Conservation (phyloP, 768 basidiomycete species). For the Termitomyces heimii region DNA sequence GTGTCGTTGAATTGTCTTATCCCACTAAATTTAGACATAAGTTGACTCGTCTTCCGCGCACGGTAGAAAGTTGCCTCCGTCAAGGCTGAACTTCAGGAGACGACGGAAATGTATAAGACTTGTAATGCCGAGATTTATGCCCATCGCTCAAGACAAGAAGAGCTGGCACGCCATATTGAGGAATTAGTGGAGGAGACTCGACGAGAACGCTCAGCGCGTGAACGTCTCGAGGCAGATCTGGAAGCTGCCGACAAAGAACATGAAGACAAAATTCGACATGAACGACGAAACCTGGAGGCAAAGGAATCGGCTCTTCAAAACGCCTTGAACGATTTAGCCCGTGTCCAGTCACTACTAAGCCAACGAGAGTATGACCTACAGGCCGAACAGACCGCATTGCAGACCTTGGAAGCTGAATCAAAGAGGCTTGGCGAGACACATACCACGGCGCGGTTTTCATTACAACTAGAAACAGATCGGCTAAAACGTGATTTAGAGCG, state of each 20-base stretch:
- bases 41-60: neutral
- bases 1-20: slow-evolving; percentile 13
- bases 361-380: slow-evolving; percentile 74
- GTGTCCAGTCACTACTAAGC: slow-evolving; percentile 54
- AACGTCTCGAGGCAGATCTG: slow-evolving; percentile 47
- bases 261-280: slow-evolving; percentile 52
- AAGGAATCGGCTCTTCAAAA: slow-evolving; percentile 66
- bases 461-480: slow-evolving; percentile 87
- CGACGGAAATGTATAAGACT: slow-evolving; percentile 59
- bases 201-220: slow-evolving; percentile 50
- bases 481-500: slow-evolving; percentile 79
- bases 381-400: slow-evolving; percentile 68
- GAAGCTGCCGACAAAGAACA: slow-evolving; percentile 55
- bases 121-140: slow-evolving; percentile 58
- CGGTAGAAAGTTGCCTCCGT: slow-evolving; percentile 60
- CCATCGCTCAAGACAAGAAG: slow-evolving; percentile 68
- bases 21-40: neutral
- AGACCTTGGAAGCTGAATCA: slow-evolving; percentile 66
- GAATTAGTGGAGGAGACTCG: slow-evolving; percentile 61
- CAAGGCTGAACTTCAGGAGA: slow-evolving; percentile 63
- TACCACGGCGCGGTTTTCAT: slow-evolving; percentile 74
- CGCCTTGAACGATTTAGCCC: slow-evolving; percentile 56
- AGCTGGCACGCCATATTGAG: slow-evolving; percentile 69
- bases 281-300: slow-evolving; percentile 60
- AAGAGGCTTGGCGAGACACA: slow-evolving; percentile 80